A percentile compares a stretch with the other conserved stretches of the same genome.
Evolutionary conservation across 2,329 filamentous ascomycete species (phyloP).

Genomic region (Aureobasidium sp.): DNA sequence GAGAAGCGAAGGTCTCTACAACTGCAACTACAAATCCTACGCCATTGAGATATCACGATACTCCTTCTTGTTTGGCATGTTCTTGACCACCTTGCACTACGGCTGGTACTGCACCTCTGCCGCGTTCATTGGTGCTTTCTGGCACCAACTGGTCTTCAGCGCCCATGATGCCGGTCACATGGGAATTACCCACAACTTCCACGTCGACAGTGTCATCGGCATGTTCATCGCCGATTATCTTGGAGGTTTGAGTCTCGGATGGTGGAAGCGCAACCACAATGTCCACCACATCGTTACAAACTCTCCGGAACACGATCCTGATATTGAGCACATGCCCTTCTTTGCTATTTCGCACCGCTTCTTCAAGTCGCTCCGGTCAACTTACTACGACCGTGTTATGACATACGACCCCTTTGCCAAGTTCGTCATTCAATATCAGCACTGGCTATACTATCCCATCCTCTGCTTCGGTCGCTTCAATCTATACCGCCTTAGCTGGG

Average conservation of each 20-base stretch:
- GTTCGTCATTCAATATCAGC: conserved; percentile 51
- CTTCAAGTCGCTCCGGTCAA: conserved; percentile 53
- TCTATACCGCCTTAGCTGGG: conserved; percentile 59
- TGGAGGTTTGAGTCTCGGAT: conserved; percentile 81
- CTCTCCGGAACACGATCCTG: conserved; percentile 86
- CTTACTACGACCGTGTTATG: conserved; percentile 58
- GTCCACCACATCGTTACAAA: conserved; percentile 59
- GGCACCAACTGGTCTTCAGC: conserved; percentile 91
- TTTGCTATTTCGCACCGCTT: conserved; percentile 60
- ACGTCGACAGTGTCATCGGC: conserved; percentile 72
- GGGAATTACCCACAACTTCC: conserved; percentile 90
- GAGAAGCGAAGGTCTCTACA: conserved; percentile 64
- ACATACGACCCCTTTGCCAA: conserved; percentile 54
- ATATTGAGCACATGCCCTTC: conserved; percentile 68
- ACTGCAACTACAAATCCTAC: conserved; percentile 78
- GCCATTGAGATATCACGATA: conserved; percentile 68
- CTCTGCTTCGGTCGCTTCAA: conserved; percentile 64
- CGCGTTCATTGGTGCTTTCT: conserved; percentile 69
- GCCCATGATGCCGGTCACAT: conserved; percentile 96
- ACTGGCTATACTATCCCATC: conserved; percentile 58
- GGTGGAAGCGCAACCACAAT: conserved; percentile 48
- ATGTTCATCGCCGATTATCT: conserved; percentile 85
- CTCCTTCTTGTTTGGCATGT: conserved; percentile 52
- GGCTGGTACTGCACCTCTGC: conserved; percentile 51
- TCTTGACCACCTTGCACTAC: conserved; percentile 39